These are phyloP conservation scores for Talaromyces sp. DNA, from an alignment of 2,329 filamentous ascomycete genomes.

Conservation along the genomic window DNA sequence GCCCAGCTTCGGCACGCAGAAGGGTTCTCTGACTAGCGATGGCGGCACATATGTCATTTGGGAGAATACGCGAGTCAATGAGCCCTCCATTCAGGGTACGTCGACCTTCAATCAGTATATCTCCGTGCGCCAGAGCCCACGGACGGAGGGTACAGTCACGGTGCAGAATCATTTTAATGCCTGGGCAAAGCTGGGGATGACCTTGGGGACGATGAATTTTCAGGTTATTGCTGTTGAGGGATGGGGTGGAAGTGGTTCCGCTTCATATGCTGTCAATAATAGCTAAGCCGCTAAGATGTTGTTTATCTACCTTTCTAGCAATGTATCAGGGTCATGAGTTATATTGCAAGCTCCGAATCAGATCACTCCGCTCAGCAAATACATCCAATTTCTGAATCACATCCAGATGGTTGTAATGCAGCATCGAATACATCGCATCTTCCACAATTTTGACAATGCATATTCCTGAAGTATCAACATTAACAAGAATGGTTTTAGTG, in stretches of 20 bases:
- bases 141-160: slow-evolving; percentile 35
- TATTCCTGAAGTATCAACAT: too few relatives aligned
- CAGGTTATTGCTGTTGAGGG: slow-evolving; percentile 44
- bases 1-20: slow-evolving; percentile 25
- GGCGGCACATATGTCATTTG: slow-evolving; percentile 39
- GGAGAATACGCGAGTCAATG: slow-evolving; percentile 35
- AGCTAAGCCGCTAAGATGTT: too few relatives aligned
- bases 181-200: slow-evolving; percentile 33
- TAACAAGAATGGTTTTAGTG: too few relatives aligned
- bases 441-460: too few relatives aligned
- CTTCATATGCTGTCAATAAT: slow-evolving; percentile 13
- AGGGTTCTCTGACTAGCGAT: slow-evolving; percentile 37
- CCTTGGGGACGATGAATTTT: slow-evolving; percentile 36
- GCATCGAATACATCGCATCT: too few relatives aligned
- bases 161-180: slow-evolving; percentile 38
- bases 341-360: too few relatives aligned
- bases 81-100: slow-evolving; percentile 40
- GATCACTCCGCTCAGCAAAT: too few relatives aligned
- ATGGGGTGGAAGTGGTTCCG: slow-evolving; percentile 12
- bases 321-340: too few relatives aligned
- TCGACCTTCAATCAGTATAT: slow-evolving; percentile 44
- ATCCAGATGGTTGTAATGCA: too few relatives aligned
- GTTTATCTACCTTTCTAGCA: too few relatives aligned
- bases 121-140: slow-evolving; percentile 38
- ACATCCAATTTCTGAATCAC: too few relatives aligned